Evolutionary conservation across 2,329 filamentous ascomycete genomes (phyloP), one percentile per base, ranked within the genome.

Genomic region (Aspergillus hortae): DNA sequence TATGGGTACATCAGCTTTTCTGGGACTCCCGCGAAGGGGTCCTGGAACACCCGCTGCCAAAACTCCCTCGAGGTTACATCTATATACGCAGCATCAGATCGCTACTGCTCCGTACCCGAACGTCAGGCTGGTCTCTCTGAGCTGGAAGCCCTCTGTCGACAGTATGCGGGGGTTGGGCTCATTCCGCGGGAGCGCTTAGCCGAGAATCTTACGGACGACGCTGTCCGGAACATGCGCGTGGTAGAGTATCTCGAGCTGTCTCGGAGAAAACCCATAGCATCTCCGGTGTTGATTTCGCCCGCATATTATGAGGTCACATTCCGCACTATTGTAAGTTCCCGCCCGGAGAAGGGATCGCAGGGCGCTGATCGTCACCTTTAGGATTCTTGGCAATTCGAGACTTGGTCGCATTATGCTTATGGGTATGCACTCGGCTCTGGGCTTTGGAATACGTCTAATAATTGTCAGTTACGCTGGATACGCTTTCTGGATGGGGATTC

Each of bases 401-500:
- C 54, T 23, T 68, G 70, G 64, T 63, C 63, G 2, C 69, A 73
- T 56, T 62, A 67, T 57, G 59, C 62, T 55, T 73, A 68, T 52
- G 68, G 72, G 72, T 74, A 30, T 30, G 61, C 48, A 67, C 47
- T 3, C 9, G 4, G 6, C 2, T 1, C 19, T 44, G 35, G 35
- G 48, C 11, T 21, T 23, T 33, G n/a, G 30, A 33, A 6, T 4
- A 5, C 32, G 12, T 14, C 42, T 56, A 45, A 51, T 46, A n/a
- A 11, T 3, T 33, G 19, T 21, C 17, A 69, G 66, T 15, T 66
- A 64, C 52, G 46, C 61, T 9, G 63, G 69, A 1, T 73, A 74
- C 49, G 64, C 61, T 1, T 77, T 74, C 54, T 77, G 75, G 74
- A 67, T 62, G 1, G 50, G 51, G 4, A 63, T 74, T 2, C 46